Evolutionary conservation across 371 early-diverging fungal species (phyloP).

Genomic region (Mucor indicus): DNA sequence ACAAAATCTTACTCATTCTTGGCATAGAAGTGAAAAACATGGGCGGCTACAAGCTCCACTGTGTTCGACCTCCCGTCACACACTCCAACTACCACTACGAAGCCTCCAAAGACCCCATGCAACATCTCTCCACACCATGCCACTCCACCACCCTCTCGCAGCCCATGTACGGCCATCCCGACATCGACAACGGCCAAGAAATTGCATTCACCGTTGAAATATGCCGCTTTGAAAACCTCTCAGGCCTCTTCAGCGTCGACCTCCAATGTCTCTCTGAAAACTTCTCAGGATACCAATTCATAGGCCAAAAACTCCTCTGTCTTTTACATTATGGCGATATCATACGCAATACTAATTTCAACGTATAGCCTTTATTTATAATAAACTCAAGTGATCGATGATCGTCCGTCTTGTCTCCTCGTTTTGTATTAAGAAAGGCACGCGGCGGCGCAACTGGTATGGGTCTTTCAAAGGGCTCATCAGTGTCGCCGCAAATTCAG

Average conservation of each 20-base stretch:
- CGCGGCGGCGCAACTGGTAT: too few relatives aligned
- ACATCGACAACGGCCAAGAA: constrained; percentile 77
- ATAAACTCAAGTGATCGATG: too few relatives aligned
- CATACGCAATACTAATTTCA: constrained; percentile 15
- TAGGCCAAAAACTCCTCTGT: constrained; percentile 74
- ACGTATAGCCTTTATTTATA: too few relatives aligned
- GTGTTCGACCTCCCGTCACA: constrained; percentile 45
- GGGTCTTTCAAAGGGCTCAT: too few relatives aligned
- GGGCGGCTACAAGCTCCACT: constrained; percentile 68
- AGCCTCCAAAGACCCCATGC: background rate
- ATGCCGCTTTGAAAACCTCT: constrained; percentile 84
- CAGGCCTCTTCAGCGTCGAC: constrained; percentile 83
- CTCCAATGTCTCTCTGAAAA: constrained; percentile 71
- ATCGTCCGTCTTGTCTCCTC: too few relatives aligned
- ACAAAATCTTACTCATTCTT: constrained; percentile 56
- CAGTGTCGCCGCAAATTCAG: constrained; percentile 38
- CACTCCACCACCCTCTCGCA: background rate
- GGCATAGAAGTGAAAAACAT: constrained; percentile 71
- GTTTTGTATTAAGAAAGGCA: too few relatives aligned
- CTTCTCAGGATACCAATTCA: constrained; percentile 84
- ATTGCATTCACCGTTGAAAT: constrained; percentile 81
- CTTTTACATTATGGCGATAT: constrained; percentile 44
- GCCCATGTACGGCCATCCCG: constrained; percentile 91
- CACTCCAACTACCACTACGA: background rate
- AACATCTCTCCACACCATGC: too few relatives aligned